These are phyloP conservation scores for Turnera subulata DNA, from an alignment of 345 rosid species.

Conservation along the genomic window DNA sequence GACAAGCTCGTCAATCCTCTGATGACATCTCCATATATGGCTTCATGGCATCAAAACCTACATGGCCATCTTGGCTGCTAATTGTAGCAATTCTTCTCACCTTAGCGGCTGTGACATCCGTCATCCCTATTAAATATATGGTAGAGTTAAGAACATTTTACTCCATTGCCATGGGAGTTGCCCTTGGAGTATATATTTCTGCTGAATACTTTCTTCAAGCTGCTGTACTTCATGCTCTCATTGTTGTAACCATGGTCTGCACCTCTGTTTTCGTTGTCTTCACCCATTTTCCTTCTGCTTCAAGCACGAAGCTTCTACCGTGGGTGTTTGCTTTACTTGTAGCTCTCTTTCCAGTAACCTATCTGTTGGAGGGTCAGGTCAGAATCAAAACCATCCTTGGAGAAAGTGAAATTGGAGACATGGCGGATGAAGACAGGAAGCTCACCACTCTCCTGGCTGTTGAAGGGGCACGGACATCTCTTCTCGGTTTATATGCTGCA, in stretches of 20 bases:
- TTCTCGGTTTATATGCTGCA: conserved; percentile 96
- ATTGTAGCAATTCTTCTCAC: conserved; percentile 78
- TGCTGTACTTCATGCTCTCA: conserved; percentile 74
- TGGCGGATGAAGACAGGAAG: conserved; percentile 78
- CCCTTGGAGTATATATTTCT: conserved; percentile 90
- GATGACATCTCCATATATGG: conserved; percentile 97
- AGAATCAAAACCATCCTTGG: conserved; percentile 63
- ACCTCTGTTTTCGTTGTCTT: conserved; percentile 85
- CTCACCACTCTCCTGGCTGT: conserved; percentile 81
- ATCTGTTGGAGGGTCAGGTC: conserved; percentile 92
- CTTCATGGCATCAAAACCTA: conserved; percentile 83
- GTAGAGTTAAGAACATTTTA: conserved; percentile 84
- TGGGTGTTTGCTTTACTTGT: conserved; percentile 96
- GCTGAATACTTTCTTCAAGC: conserved; percentile 99
- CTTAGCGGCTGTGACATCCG: conserved; percentile 77
- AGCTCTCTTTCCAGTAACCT: conserved; percentile 93
- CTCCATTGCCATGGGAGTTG: conserved; percentile 76
- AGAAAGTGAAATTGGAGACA: conserved; percentile 44
- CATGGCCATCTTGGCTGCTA: conserved; percentile 99
- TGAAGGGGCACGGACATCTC: conserved; percentile 98
- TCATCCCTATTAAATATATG: conserved; percentile 81
- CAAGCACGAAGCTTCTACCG: conserved; percentile 91
- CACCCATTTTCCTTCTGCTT: conserved; percentile 98
- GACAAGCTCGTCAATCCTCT: conserved; percentile 84
- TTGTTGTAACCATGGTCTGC: conserved; percentile 80